Evolutionary conservation across 495 filamentous ascomycete genomes (phyloP).

Genomic region (Penicillium verhagenii): DNA sequence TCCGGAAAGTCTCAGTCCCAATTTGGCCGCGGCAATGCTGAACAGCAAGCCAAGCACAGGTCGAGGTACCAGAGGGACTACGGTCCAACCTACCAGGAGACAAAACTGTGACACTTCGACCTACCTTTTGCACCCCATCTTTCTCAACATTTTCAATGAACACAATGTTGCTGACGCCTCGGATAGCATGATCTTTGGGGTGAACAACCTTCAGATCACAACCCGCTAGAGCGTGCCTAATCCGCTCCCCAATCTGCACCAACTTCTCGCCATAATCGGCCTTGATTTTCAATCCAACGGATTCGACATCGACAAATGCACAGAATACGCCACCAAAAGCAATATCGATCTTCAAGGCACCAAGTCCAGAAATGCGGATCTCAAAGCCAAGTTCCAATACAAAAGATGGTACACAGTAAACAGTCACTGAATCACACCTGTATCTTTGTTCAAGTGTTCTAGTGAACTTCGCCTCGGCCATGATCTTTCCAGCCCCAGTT

Average conservation of each 20-base stretch:
- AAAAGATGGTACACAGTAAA: slow-evolving; percentile 5
- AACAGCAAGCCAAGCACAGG: slow-evolving; percentile 2
- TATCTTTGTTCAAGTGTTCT: not conserved
- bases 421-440: not conserved
- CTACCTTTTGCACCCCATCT: not conserved
- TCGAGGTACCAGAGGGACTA: slow-evolving; percentile 5
- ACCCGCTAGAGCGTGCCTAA: not conserved
- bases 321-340: slow-evolving; percentile 4
- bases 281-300: not conserved
- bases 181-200: not conserved
- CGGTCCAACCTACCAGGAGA: slow-evolving; percentile 7
- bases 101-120: not conserved
- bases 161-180: slow-evolving; percentile 1
- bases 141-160: not conserved
- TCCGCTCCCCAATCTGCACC: slow-evolving; percentile 1
- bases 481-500: slow-evolving; percentile 1
- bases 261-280: not conserved
- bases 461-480: not conserved
- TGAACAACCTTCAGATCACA: not conserved
- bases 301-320: slow-evolving; percentile 3
- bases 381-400: not conserved
- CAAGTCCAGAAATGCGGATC: not conserved
- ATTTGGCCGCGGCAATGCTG: not conserved
- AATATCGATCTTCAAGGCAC: not conserved
- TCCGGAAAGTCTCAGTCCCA: not conserved